A percentile compares a stretch with the other conserved stretches of the same genome.
phyloP scores from a whole-genome alignment of 2,329 filamentous ascomycete species.

The Penicillium polonicum region DNA sequence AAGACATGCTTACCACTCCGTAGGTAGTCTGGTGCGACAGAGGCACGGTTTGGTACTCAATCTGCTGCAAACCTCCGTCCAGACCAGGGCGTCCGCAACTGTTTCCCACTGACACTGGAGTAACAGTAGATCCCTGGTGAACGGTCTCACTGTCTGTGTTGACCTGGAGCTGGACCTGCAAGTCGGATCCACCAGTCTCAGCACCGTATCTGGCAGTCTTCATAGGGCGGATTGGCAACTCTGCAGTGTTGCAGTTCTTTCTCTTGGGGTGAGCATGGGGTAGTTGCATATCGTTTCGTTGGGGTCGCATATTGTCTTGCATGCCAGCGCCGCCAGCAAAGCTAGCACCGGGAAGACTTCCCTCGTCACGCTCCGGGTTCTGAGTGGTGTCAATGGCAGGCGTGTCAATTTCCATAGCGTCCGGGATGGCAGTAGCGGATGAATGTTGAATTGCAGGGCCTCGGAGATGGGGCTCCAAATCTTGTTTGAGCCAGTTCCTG shows the following conservation, averaged over 20 bases:
- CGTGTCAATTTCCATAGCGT: not conserved
- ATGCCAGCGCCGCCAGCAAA: not conserved
- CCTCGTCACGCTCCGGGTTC: not conserved
- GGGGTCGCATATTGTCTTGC: not conserved
- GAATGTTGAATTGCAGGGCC: not conserved
- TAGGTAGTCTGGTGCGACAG: not conserved
- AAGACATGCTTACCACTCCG: not conserved
- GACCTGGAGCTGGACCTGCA: not conserved
- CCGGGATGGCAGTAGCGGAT: no score
- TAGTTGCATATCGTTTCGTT: not conserved
- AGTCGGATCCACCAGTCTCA: no score
- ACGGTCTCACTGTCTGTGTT: not conserved
- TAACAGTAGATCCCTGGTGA: not conserved
- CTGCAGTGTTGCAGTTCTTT: not conserved
- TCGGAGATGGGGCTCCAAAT: conserved; percentile 29
- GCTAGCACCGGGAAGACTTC: no score
- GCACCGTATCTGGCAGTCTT: not conserved
- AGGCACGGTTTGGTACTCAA: not conserved
- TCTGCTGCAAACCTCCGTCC: not conserved
- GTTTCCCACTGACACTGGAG: not conserved
- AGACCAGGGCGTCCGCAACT: not conserved
- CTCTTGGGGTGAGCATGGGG: not conserved
- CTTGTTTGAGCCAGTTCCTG: conserved; percentile 55
- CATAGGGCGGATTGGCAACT: not conserved
- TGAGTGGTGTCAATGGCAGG: not conserved